Evolutionary conservation across 768 basidiomycete species (phyloP).

Genomic region (Tricholoma matsutake): DNA sequence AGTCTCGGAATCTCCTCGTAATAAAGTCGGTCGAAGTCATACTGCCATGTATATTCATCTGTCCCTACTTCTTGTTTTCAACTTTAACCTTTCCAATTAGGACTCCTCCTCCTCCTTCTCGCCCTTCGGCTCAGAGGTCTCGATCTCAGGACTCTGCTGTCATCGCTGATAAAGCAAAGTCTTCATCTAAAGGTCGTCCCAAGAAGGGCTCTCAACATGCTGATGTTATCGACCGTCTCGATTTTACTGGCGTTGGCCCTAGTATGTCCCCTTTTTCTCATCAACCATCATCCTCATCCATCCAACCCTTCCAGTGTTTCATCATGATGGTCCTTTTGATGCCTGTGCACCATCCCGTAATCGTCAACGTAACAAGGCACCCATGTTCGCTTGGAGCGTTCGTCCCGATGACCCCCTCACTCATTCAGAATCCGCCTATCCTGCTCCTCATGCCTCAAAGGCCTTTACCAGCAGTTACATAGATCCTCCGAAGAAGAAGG

Average conservation of each 20-base stretch:
- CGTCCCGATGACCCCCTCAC: slow-evolving; percentile 37
- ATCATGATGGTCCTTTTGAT: slow-evolving; percentile 91
- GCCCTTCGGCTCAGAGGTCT: slow-evolving; percentile 37
- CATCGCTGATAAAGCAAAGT: slow-evolving; percentile 35
- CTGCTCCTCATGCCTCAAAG: slow-evolving; percentile 44
- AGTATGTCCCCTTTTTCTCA: slow-evolving; percentile 48
- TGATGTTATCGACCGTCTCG: slow-evolving; percentile 87
- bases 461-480: slow-evolving; percentile 50
- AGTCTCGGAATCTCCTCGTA: slow-evolving; percentile 36
- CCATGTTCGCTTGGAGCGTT: slow-evolving; percentile 74
- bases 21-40: slow-evolving; percentile 56
- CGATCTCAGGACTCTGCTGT: slow-evolving; percentile 45
- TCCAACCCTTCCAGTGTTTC: slow-evolving; percentile 59
- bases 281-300: slow-evolving; percentile 17
- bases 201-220: slow-evolving; percentile 81
- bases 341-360: slow-evolving; percentile 91
- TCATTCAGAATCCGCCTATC: slow-evolving; percentile 48
- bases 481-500: slow-evolving; percentile 76
- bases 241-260: slow-evolving; percentile 80
- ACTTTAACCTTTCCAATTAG: slow-evolving; percentile 8
- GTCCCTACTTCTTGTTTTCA: slow-evolving; percentile 12
- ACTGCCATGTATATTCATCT: slow-evolving; percentile 38
- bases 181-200: slow-evolving; percentile 42
- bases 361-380: slow-evolving; percentile 72
- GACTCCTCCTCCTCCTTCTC: slow-evolving; percentile 24